These are phyloP conservation scores for Globisporangium emineosum DNA, from an alignment of 352 stramenopile genomes.

Conservation along the genomic window DNA sequence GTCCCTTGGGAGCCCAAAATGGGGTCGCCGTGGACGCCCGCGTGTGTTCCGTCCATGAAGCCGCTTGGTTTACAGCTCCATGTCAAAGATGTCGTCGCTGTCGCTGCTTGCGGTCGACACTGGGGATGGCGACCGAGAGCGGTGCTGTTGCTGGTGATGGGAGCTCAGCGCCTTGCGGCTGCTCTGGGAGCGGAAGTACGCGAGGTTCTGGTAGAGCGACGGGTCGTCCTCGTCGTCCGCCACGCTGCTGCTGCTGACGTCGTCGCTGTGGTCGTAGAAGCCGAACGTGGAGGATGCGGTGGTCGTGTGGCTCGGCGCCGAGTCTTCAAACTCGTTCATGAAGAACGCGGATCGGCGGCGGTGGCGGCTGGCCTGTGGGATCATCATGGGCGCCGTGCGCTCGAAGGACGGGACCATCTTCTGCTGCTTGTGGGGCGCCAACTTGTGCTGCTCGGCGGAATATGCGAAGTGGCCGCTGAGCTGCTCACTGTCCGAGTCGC, in stretches of 20 bases:
- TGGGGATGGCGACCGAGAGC: constrained; percentile 12
- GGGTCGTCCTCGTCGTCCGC: constrained; percentile 54
- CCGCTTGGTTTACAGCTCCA: constrained; percentile 46
- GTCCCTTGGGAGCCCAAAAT: neutral
- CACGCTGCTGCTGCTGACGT: constrained; percentile 24
- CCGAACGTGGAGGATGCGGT: neutral
- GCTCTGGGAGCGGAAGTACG: constrained; percentile 62
- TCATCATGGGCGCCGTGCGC: constrained; percentile 57
- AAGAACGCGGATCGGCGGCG: constrained; percentile 14
- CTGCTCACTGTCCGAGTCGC: constrained; percentile 21
- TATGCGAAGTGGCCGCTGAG: constrained; percentile 13
- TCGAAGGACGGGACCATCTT: constrained; percentile 17
- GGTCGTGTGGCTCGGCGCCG: constrained; percentile 7
- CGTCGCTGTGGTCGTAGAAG: neutral
- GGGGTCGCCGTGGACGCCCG: neutral
- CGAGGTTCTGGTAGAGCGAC: constrained; percentile 62
- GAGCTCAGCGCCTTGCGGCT: constrained; percentile 16
- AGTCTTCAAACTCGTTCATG: constrained; percentile 23
- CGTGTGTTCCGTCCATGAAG: neutral
- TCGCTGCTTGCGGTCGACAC: neutral
- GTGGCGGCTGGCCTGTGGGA: constrained; percentile 27
- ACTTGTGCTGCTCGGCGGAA: neutral
- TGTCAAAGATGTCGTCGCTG: constrained; percentile 61
- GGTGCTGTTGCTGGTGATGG: constrained; percentile 3
- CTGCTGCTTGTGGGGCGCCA: neutral